A percentile compares a stretch with the other conserved stretches of the same genome.
Evolutionary conservation across 2,329 filamentous ascomycete species (phyloP).

Genomic region (Exophiala calicioides): DNA sequence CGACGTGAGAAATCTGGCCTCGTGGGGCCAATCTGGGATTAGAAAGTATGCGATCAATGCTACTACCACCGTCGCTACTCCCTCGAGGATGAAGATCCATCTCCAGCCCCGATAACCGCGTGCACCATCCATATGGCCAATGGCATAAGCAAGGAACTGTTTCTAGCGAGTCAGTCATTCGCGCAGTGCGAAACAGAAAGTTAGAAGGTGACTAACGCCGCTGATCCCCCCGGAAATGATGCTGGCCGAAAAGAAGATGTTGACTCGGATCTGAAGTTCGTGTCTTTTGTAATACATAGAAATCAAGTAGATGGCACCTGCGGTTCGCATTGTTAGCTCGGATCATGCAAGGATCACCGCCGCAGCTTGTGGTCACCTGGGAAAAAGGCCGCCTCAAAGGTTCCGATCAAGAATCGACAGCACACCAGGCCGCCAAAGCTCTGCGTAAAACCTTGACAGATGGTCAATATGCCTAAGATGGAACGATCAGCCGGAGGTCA

Average conservation of each 20-base stretch:
- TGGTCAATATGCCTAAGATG: constrained; percentile 44
- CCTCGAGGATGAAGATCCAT: constrained; percentile 42
- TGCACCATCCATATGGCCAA: constrained; percentile 52
- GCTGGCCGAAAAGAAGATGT: constrained; percentile 35
- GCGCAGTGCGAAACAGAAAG: no score
- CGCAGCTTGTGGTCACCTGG: no score
- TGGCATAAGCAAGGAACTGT: constrained; percentile 55
- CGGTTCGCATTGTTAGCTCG: no score
- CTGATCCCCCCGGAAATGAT: constrained; percentile 44
- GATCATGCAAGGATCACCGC: no score
- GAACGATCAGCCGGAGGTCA: no score
- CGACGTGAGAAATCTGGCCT: constrained; percentile 34
- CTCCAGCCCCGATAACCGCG: constrained; percentile 30
- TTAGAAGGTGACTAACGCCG: no score
- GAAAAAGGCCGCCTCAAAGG: constrained; percentile 40
- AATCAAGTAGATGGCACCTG: constrained; percentile 17
- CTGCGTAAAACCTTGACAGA: constrained; percentile 38
- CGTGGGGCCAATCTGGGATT: constrained; percentile 36
- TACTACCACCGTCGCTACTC: constrained; percentile 35
- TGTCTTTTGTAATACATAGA: constrained; percentile 39
- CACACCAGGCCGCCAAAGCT: constrained; percentile 33
- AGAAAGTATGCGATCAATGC: constrained; percentile 32
- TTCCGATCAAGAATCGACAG: constrained; percentile 36
- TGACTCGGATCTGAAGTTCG: constrained; percentile 41
- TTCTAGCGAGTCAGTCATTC: no score